Percentiles rank a stretch among this genome's conserved stretches.
Evolutionary conservation across 352 stramenopile genomes (phyloP).

Genomic region (Pythium rishiriense): DNA sequence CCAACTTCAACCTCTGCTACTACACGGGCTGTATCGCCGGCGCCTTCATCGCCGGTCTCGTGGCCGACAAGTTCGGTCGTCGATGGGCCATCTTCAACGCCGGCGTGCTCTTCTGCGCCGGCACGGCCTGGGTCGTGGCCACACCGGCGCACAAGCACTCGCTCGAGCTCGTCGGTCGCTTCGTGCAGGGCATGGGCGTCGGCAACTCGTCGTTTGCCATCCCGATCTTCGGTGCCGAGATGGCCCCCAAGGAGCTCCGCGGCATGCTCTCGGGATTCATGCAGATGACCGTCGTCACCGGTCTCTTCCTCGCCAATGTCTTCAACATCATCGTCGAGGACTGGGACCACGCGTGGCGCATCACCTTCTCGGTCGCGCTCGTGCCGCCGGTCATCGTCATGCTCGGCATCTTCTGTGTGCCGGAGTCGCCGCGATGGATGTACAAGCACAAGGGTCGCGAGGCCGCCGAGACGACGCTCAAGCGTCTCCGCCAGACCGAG

Average conservation of each 20-base stretch:
- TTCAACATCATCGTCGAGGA: slow-evolving; percentile 33
- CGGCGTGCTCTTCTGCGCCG: slow-evolving; percentile 36
- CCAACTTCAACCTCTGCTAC: slow-evolving; percentile 42
- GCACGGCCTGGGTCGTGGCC: slow-evolving; percentile 33
- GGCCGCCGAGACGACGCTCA: slow-evolving; percentile 27
- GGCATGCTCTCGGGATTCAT: slow-evolving; percentile 39
- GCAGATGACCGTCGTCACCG: slow-evolving; percentile 40
- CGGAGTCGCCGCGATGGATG: slow-evolving; percentile 49
- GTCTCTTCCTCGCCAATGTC: slow-evolving; percentile 39
- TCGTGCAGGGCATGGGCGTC: slow-evolving; percentile 39
- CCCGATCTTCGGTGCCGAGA: slow-evolving; percentile 41
- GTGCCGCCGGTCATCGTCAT: slow-evolving; percentile 39
- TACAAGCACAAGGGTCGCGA: slow-evolving; percentile 42
- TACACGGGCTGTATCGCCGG: slow-evolving; percentile 46
- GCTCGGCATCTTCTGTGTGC: slow-evolving; percentile 41
- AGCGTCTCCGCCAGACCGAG: slow-evolving; percentile 30
- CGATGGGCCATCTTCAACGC: slow-evolving; percentile 36
- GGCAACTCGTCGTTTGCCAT: slow-evolving; percentile 48
- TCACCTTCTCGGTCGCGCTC: slow-evolving; percentile 31
- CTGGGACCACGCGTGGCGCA: slow-evolving; percentile 31
- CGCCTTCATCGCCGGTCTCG: slow-evolving; percentile 29
- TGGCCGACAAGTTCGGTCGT: slow-evolving; percentile 38
- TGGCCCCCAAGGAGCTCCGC: slow-evolving; percentile 40
- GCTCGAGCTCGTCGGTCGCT: slow-evolving; percentile 27
- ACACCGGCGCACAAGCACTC: slow-evolving; percentile 23